phyloP scores from a whole-genome alignment of 768 basidiomycete species.

The Sporobolomyces roseus region DNA sequence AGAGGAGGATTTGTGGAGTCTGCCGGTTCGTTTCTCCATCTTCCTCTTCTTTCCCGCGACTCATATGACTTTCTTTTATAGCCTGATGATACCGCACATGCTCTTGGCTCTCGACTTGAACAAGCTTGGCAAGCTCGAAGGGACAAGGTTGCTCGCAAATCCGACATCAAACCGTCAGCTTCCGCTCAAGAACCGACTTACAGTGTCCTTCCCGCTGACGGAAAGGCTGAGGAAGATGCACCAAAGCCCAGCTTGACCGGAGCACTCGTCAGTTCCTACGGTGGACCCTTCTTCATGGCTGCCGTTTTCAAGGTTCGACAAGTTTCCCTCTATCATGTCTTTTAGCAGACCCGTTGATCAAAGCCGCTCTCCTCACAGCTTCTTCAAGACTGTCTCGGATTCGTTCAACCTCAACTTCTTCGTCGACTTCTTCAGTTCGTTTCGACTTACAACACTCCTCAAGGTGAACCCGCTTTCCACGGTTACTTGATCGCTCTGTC shows the following conservation, averaged over 20 bases:
- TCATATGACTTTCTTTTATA: slow-evolving; percentile 41
- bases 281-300: slow-evolving; percentile 61
- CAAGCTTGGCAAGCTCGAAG: slow-evolving; percentile 57
- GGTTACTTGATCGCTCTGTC: slow-evolving; percentile 70
- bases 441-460: slow-evolving; percentile 61
- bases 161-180: neutral
- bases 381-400: slow-evolving; percentile 71
- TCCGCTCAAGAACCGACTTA: slow-evolving; percentile 17
- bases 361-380: slow-evolving; percentile 18
- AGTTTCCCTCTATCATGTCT: neutral
- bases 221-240: slow-evolving; percentile 43
- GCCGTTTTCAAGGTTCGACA: slow-evolving; percentile 47
- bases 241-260: slow-evolving; percentile 60
- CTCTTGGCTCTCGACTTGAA: slow-evolving; percentile 63
- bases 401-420: slow-evolving; percentile 81
- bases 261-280: slow-evolving; percentile 73
- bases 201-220: slow-evolving; percentile 20
- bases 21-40: slow-evolving; percentile 47
- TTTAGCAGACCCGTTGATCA: no score
- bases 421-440: slow-evolving; percentile 76
- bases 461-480: slow-evolving; percentile 54
- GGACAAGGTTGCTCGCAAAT: slow-evolving; percentile 12
- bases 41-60: neutral
- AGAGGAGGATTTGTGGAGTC: slow-evolving; percentile 77
- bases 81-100: slow-evolving; percentile 64